Evolutionary conservation across 2,329 filamentous ascomycete genomes (phyloP).

Genomic region (Fusarium verrucosum): DNA sequence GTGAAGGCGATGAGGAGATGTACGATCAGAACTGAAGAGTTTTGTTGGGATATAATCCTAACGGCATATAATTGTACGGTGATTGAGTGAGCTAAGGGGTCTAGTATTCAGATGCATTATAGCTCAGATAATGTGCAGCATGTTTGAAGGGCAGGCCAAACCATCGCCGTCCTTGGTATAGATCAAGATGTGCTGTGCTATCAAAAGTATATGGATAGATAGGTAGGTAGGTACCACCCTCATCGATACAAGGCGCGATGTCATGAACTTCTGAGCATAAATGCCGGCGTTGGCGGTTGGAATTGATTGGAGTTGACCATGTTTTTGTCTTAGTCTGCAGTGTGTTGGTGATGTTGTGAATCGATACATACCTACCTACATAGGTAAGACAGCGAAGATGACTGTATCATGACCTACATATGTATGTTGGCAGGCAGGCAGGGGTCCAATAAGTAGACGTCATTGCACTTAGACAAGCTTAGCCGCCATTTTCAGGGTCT

Average conservation of each 20-base stretch:
- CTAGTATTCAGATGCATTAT: slow-evolving; percentile 2
- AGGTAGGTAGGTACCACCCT: background rate
- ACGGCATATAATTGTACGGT: background rate
- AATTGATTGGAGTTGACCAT: slow-evolving; percentile 13
- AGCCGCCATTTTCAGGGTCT: slow-evolving; percentile 28
- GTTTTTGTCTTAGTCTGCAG: background rate
- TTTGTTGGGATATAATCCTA: background rate
- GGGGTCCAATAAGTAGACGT: slow-evolving; percentile 22
- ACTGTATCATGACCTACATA: background rate
- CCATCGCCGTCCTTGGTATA: background rate
- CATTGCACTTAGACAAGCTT: slow-evolving; percentile 20
- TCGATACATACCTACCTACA: no score
- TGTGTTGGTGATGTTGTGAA: background rate
- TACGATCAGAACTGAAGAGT: slow-evolving; percentile 41
- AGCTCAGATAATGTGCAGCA: background rate
- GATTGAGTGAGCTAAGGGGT: background rate
- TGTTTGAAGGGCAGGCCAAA: background rate
- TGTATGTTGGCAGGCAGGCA: no score
- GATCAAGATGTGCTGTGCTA: background rate
- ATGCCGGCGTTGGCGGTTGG: slow-evolving; percentile 16
- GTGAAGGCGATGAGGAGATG: slow-evolving; percentile 63
- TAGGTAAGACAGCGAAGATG: background rate
- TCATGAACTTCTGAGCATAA: slow-evolving; percentile 9
- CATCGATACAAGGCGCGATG: background rate
- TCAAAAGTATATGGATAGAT: background rate